Conservation (phyloP, 2,329 filamentous ascomycete genomes). For the Cordyceps javanica region DNA sequence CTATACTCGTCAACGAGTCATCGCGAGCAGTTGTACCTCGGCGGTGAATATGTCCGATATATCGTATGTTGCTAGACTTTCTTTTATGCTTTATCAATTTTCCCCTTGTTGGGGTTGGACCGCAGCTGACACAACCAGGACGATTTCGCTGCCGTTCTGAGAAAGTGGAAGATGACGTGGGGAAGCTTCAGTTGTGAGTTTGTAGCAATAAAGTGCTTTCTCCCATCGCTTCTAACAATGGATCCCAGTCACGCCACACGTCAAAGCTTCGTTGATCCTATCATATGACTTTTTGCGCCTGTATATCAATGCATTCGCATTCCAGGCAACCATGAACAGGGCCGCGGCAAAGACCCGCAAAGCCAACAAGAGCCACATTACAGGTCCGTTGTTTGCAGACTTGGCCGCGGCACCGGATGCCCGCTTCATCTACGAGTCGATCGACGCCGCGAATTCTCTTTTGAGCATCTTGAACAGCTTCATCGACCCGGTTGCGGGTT, state of each 20-base stretch:
- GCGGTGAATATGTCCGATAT: constrained; percentile 68
- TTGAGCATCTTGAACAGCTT: constrained; percentile 53
- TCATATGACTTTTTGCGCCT: constrained; percentile 68
- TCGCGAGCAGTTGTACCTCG: constrained; percentile 62
- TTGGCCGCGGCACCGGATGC: constrained; percentile 56
- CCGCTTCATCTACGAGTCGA: constrained; percentile 60
- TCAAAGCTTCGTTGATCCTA: constrained; percentile 62
- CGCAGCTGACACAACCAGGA: constrained; percentile 34
- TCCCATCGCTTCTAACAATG: neutral
- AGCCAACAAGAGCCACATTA: constrained; percentile 28
- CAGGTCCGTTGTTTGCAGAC: constrained; percentile 41
- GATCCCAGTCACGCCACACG: constrained; percentile 48
- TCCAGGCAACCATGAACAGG: constrained; percentile 61
- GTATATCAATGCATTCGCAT: constrained; percentile 71
- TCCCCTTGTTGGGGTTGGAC: no score
- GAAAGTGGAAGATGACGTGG: constrained; percentile 67
- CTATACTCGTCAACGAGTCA: constrained; percentile 66
- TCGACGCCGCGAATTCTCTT: constrained; percentile 58
- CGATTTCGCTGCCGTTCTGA: constrained; percentile 62
- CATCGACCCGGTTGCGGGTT: constrained; percentile 50
- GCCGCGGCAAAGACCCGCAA: constrained; percentile 26
- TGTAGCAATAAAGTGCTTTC: neutral
- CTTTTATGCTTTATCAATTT: no score
- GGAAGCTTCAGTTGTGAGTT: constrained; percentile 55
- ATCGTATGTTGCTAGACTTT: constrained; percentile 34